These are phyloP conservation scores for Thalassiosira livingstoniorum DNA, from an alignment of 352 stramenopile species.

Conservation along the genomic window DNA sequence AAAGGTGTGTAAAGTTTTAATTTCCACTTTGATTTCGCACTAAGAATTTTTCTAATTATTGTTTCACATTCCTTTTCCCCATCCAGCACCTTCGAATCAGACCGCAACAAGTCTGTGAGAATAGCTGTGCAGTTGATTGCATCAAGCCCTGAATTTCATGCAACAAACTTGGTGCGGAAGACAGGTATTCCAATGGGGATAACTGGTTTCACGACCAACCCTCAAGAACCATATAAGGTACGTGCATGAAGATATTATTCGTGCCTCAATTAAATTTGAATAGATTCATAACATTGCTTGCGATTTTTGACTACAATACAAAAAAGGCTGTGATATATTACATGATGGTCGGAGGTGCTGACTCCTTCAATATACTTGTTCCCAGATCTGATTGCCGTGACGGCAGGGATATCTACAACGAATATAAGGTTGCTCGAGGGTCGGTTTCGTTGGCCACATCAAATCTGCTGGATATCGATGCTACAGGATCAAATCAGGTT, in stretches of 20 bases:
- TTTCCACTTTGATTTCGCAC: conserved; percentile 68
- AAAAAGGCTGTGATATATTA: conserved; percentile 79
- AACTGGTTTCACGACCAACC: too few species aligned
- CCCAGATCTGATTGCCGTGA: conserved; percentile 29
- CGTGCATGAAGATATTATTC: too few species aligned
- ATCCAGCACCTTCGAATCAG: too few species aligned
- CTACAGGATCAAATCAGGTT: conserved; percentile 20
- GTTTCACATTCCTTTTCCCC: too few species aligned
- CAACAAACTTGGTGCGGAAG: conserved; percentile 55
- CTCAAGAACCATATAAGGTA: conserved; percentile 14
- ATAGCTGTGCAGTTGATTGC: conserved; percentile 71
- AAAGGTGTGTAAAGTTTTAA: too few species aligned
- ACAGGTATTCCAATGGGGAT: conserved; percentile 17
- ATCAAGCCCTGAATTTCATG: conserved; percentile 82
- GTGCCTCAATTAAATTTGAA: too few species aligned
- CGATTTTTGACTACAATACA: too few species aligned
- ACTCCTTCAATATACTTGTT: conserved; percentile 71
- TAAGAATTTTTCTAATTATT: too few species aligned
- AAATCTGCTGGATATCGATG: conserved; percentile 59
- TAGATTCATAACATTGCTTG: too few species aligned
- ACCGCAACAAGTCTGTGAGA: too few species aligned
- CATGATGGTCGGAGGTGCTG: conserved; percentile 66
- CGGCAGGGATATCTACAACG: conserved; percentile 42
- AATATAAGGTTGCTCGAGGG: conserved; percentile 53
- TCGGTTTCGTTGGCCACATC: conserved; percentile 46